Base-by-base conservation (phyloP, 176 grass and related monocot genomes). In the Musa schizocarpa region DNA sequence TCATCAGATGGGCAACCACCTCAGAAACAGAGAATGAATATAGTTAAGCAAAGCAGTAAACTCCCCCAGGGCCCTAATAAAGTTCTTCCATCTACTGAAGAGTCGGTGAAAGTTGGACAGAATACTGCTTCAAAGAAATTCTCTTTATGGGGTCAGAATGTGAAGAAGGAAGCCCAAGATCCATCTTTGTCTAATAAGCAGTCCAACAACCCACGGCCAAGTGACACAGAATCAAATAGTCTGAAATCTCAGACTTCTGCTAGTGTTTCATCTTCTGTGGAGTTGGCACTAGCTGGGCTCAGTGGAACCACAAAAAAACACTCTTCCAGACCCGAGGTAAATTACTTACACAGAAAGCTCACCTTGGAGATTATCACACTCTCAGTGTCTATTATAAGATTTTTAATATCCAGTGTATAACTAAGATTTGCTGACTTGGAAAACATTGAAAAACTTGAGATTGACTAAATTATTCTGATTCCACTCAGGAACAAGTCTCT, bases 401-500 rank as follows among this genome's bases (percentile, higher is more conserved):
- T 34, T 34, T 34, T 34, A 34, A 34, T 34, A 34, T 34, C 29
- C 29, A 34, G 29, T 4, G 29, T 34, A 34, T 34, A 34, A 34
- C 29, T 34, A 34, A 34, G 29, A 34, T 34, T 34, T 34, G 3
- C 29, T 34, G 29, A 34, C 29, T 34, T 34, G 29, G 29, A 34
- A 34, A 34, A 34, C 29, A 34, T 3, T 34, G 29, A 34, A 34
- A 34, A 34, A 34, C 29, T 34, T 34, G 29, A 34, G 29, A 51
- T 68, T 24, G 55, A 74, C 25, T 74, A 25, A 51, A 77, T 59
- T 21, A 80, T 69, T 69, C 43, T 48, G 65, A 65, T 87, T 68
- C 74, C 54, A 76, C 75, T 78, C 76, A 98, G 95, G 90, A 94
- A 64, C 56, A 73, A 76, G 86, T 86, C 20, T 75, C 74, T 65